Evolutionary conservation across 345 rosid genomes (phyloP).

Genomic region (Angophora floribunda): DNA sequence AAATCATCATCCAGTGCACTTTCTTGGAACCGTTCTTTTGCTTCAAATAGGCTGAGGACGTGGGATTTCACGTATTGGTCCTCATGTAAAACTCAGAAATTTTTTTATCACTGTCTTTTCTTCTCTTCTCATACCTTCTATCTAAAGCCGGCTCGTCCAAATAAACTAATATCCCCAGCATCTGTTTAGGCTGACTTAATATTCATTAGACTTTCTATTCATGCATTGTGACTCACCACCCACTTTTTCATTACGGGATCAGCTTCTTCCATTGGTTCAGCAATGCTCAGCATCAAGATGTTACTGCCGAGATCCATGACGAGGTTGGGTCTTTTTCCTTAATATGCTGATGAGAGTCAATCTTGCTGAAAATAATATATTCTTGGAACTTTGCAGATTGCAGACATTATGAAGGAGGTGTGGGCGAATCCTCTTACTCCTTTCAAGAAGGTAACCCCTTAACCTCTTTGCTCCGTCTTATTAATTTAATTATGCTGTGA

Average conservation of each 20-base stretch:
- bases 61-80: background rate
- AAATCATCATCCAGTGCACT: background rate
- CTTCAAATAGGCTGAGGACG: background rate
- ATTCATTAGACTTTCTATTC: background rate
- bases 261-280: constrained; percentile 88
- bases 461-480: background rate
- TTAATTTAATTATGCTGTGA: background rate
- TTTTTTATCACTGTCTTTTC: background rate
- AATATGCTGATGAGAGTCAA: background rate
- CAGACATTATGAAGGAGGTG: constrained; percentile 62
- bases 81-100: background rate
- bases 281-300: constrained; percentile 43
- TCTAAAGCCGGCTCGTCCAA: background rate
- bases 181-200: background rate
- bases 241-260: background rate
- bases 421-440: constrained; percentile 82
- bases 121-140: background rate
- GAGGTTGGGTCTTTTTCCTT: background rate
- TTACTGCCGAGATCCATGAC: constrained; percentile 32
- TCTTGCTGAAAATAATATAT: background rate
- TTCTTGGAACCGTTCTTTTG: background rate
- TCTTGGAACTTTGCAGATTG: constrained; percentile 15
- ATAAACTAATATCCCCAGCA: background rate
- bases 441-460: constrained; percentile 46
- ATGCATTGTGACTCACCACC: background rate